Conservation (phyloP, 108 stramenopile genomes). For the Seminavis robusta region DNA sequence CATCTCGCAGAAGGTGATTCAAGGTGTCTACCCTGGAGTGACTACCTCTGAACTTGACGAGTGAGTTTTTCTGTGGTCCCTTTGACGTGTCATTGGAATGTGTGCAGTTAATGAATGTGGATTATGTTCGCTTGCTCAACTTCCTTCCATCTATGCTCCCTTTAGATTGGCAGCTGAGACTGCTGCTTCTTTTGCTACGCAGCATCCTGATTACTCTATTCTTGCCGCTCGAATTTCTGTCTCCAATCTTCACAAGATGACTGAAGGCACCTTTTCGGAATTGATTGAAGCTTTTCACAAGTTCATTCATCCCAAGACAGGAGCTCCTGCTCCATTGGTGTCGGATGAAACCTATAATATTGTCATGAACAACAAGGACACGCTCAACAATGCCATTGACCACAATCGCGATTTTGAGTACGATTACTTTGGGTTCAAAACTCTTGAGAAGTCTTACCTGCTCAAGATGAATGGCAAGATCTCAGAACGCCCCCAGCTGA, state of each 20-base stretch:
- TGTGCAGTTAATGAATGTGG: not conserved
- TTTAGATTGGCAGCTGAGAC: conserved; percentile 95
- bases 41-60: conserved; percentile 97
- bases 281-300: conserved; percentile 73
- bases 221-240: conserved; percentile 98
- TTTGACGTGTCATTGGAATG: not conserved
- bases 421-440: conserved; percentile 99
- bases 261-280: conserved; percentile 88
- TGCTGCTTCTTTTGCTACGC: conserved; percentile 96
- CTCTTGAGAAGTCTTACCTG: conserved; percentile 96
- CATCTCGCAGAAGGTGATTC: conserved; percentile 98
- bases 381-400: conserved; percentile 81
- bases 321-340: conserved; percentile 85
- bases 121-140: not conserved
- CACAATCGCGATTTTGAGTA: conserved; percentile 95
- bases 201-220: conserved; percentile 97
- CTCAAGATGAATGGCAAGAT: conserved; percentile 90
- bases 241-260: conserved; percentile 97
- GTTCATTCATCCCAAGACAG: conserved; percentile 92
- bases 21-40: conserved; percentile 98
- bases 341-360: conserved; percentile 73
- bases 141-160: not conserved
- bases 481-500: conserved; percentile 97
- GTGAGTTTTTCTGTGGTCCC: conserved; percentile 26
- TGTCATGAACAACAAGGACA: conserved; percentile 86